These are phyloP conservation scores for Cutaneotrichosporon sp. DNA, from an alignment of 1,284 basidiomycete genomes.

Conservation along the genomic window DNA sequence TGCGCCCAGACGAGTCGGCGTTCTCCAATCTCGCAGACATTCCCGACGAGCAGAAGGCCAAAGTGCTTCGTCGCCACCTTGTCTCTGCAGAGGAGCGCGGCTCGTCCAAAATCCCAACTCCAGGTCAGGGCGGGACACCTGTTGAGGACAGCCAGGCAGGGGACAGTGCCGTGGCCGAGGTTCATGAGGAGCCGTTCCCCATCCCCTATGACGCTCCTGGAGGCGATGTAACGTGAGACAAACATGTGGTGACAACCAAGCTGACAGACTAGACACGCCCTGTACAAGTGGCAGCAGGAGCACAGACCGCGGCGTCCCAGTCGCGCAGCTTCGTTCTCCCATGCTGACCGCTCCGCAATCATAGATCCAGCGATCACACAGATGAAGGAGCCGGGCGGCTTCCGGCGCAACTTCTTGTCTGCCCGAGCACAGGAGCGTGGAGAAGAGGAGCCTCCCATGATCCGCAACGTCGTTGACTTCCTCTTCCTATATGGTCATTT, in stretches of 20 bases:
- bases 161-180: constrained; percentile 11
- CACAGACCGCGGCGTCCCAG: constrained; percentile 57
- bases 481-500: constrained; percentile 90
- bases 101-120: constrained; percentile 11
- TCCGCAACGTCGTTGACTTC: constrained; percentile 88
- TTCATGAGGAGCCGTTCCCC: constrained; percentile 61
- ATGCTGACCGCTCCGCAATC: constrained; percentile 53
- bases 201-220: constrained; percentile 78
- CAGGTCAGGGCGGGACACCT: constrained; percentile 6
- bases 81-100: constrained; percentile 67
- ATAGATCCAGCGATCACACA: constrained; percentile 72
- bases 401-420: constrained; percentile 78
- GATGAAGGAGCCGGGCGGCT: constrained; percentile 89
- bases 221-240: constrained; percentile 80
- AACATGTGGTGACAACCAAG: background rate
- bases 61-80: constrained; percentile 71
- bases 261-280: constrained; percentile 61
- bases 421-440: constrained; percentile 65
- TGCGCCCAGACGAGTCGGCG: constrained; percentile 27
- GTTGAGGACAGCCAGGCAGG: constrained; percentile 8
- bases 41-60: constrained; percentile 72
- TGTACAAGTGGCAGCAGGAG: constrained; percentile 88
- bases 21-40: constrained; percentile 44
- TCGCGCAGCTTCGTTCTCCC: constrained; percentile 63
- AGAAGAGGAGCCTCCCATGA: constrained; percentile 58